Evolutionary conservation across 306 rosid species (phyloP).

Genomic region (Dalbergia cultrata): DNA sequence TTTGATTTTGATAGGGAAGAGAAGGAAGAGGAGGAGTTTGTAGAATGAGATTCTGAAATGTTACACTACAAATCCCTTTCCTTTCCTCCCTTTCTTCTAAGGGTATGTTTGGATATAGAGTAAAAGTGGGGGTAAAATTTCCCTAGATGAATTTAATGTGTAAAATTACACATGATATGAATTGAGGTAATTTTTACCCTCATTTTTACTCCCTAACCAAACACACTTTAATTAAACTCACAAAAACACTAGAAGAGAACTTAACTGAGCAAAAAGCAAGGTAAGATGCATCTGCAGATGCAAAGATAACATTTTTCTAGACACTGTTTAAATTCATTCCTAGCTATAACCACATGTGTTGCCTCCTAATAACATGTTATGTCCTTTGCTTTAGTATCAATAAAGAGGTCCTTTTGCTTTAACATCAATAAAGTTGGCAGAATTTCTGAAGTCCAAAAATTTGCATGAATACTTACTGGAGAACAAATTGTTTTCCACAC

Average conservation of each 20-base stretch:
- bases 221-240: too few species aligned
- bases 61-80: too few species aligned
- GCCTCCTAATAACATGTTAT: not conserved
- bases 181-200: too few species aligned
- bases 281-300: not conserved
- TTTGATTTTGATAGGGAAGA: too few species aligned
- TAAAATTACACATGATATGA: too few species aligned
- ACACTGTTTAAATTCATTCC: not conserved
- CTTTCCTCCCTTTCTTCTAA: too few species aligned
- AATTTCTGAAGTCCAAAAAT: conserved; percentile 38
- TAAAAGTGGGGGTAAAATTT: too few species aligned
- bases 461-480: conserved; percentile 67
- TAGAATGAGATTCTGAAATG: too few species aligned
- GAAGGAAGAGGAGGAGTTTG: too few species aligned
- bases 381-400: not conserved
- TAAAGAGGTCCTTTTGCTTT: not conserved
- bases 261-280: not conserved
- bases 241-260: not conserved
- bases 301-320: conserved; percentile 2
- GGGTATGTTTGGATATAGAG: too few species aligned
- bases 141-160: too few species aligned
- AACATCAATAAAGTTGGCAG: not conserved
- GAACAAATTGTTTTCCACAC: conserved; percentile 93
- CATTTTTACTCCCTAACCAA: too few species aligned
- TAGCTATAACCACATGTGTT: conserved; percentile 4